Percentiles rank a stretch among this genome's conserved stretches.
Conservation (phyloP, 73 alveolate species). For the Paramecium primaurelia region DNA sequence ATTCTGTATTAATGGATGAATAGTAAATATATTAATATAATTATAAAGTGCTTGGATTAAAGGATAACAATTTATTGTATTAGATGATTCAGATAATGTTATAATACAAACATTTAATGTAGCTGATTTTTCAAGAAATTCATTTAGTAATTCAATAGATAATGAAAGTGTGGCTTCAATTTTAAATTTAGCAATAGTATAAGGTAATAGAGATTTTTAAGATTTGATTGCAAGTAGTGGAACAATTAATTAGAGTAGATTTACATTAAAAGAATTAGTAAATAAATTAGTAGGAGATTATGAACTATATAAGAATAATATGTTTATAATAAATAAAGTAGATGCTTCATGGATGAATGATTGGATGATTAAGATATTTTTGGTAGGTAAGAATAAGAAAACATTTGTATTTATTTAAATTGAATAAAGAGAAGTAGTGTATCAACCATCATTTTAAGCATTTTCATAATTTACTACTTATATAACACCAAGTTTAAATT, state of each 20-base stretch:
- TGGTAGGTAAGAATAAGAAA: neutral
- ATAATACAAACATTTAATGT: conserved; percentile 15
- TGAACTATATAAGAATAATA: conserved; percentile 20
- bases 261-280: neutral
- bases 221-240: neutral
- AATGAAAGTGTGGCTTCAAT: neutral
- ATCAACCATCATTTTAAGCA: neutral
- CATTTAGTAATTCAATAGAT: neutral
- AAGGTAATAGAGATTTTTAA: conserved; percentile 24
- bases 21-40: neutral
- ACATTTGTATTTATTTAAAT: neutral
- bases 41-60: conserved; percentile 29
- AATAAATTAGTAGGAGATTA: neutral
- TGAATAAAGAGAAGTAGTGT: neutral
- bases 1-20: neutral
- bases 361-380: conserved; percentile 7
- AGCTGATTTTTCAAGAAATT: neutral
- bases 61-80: conserved; percentile 4
- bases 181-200: neutral
- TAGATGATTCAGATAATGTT: conserved; percentile 15
- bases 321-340: neutral
- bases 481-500: neutral
- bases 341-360: conserved; percentile 34
- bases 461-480: neutral
- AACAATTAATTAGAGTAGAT: neutral